Conservation (phyloP, 2,329 filamentous ascomycete species). For the Penicillium sp. region DNA sequence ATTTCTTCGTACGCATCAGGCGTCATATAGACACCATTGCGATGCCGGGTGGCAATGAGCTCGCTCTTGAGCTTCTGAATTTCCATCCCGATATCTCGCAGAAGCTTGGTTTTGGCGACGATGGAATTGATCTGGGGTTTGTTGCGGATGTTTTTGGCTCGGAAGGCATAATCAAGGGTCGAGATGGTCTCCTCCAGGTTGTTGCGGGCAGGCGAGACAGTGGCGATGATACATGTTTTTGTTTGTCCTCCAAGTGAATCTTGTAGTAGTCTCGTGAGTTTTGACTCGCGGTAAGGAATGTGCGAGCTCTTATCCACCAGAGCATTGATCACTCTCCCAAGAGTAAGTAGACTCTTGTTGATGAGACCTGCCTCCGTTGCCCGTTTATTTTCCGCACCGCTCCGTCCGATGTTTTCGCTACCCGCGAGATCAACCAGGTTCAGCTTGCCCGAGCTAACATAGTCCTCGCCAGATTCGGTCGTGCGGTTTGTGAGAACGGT, state of each 20-base stretch:
- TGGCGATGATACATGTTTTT: slow-evolving; percentile 98
- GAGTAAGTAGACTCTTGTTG: slow-evolving; percentile 93
- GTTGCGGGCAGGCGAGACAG: slow-evolving; percentile 87
- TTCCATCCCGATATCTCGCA: slow-evolving; percentile 85
- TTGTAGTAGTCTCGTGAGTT: slow-evolving; percentile 89
- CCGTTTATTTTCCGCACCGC: slow-evolving; percentile 95
- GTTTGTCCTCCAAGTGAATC: slow-evolving; percentile 93
- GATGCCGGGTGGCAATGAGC: slow-evolving; percentile 84
- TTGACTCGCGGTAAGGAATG: slow-evolving; percentile 91
- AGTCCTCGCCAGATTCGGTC: slow-evolving; percentile 81
- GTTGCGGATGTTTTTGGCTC: slow-evolving; percentile 97
- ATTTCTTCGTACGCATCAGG: slow-evolving; percentile 88
- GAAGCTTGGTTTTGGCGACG: slow-evolving; percentile 86
- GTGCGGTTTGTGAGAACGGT: slow-evolving; percentile 84
- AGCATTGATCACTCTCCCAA: slow-evolving; percentile 96
- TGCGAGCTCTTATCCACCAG: slow-evolving; percentile 86
- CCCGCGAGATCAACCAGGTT: slow-evolving; percentile 96
- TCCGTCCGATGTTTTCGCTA: slow-evolving; percentile 96
- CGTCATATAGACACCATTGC: slow-evolving; percentile 92
- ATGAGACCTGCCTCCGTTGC: slow-evolving; percentile 94
- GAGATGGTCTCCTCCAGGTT: slow-evolving; percentile 98
- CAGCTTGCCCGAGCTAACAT: slow-evolving; percentile 85
- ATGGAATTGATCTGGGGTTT: slow-evolving; percentile 93
- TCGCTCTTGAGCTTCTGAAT: slow-evolving; percentile 95
- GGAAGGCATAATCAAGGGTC: slow-evolving; percentile 94